phyloP scores from a whole-genome alignment of 2,329 filamentous ascomycete species.

The Alternaria tenuissima region DNA sequence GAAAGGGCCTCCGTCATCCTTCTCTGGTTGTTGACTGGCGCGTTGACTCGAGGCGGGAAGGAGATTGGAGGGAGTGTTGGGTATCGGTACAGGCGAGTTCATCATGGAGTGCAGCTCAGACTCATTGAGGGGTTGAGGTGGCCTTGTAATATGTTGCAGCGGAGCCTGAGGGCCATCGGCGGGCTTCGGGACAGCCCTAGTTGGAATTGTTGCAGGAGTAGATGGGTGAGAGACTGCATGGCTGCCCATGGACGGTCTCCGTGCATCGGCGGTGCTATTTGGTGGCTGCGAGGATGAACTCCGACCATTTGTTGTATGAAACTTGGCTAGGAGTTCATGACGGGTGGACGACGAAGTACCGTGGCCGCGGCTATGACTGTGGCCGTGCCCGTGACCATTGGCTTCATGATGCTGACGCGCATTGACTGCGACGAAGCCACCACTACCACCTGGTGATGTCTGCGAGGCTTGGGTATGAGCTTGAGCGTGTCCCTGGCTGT shows the following conservation, averaged over 20 bases:
- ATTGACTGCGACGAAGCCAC: slow-evolving; percentile 66
- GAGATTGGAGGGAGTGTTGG: slow-evolving; percentile 62
- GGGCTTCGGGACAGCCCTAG: slow-evolving; percentile 44
- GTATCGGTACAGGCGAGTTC: slow-evolving; percentile 61
- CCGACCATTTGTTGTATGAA: slow-evolving; percentile 67
- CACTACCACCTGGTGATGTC: slow-evolving; percentile 48
- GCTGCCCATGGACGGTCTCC: slow-evolving; percentile 40
- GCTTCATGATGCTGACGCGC: slow-evolving; percentile 53
- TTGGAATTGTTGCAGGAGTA: slow-evolving; percentile 26
- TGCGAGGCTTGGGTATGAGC: slow-evolving; percentile 25
- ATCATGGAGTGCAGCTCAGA: slow-evolving; percentile 53
- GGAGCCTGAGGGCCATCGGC: slow-evolving; percentile 25
- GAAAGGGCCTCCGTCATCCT: slow-evolving; percentile 66
- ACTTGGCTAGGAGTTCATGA: slow-evolving; percentile 69
- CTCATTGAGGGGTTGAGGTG: slow-evolving; percentile 41
- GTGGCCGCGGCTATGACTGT: slow-evolving; percentile 44
- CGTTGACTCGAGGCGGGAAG: slow-evolving; percentile 57
- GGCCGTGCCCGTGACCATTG: slow-evolving; percentile 25
- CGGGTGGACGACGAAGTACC: slow-evolving; percentile 65
- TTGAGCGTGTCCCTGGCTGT: slow-evolving; percentile 10
- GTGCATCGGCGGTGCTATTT: slow-evolving; percentile 32
- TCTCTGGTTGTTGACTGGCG: slow-evolving; percentile 53
- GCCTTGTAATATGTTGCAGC: slow-evolving; percentile 28
- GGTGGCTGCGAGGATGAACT: slow-evolving; percentile 40
- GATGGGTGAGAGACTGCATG: slow-evolving; percentile 40